These are phyloP conservation scores for Capronia coronata DNA, from an alignment of 2,329 filamentous ascomycete genomes.

Conservation along the genomic window DNA sequence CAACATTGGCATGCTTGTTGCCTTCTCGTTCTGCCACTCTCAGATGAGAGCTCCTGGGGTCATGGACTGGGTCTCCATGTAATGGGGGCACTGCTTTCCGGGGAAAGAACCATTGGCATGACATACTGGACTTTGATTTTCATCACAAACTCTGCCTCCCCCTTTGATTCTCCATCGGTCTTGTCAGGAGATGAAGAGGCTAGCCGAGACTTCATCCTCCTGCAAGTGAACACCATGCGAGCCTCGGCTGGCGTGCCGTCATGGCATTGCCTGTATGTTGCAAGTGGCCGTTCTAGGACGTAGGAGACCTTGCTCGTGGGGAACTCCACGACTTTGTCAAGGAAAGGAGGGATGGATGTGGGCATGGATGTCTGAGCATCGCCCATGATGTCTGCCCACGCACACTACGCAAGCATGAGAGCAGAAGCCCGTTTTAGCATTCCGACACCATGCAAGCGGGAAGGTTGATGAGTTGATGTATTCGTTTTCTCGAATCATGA, in stretches of 20 bases:
- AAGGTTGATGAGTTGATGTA: too few relatives aligned
- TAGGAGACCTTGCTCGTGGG: conserved; percentile 7
- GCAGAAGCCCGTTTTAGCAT: too few relatives aligned
- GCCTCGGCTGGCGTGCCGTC: conserved; percentile 24
- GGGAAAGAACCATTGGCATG: too few relatives aligned
- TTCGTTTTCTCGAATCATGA: too few relatives aligned
- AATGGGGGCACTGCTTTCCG: too few relatives aligned
- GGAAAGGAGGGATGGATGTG: conserved; percentile 12
- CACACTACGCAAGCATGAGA: too few relatives aligned
- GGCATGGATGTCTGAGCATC: neutral
- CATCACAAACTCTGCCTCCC: conserved; percentile 20
- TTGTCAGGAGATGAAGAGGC: neutral
- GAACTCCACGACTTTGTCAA: conserved; percentile 19
- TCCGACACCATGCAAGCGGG: too few relatives aligned
- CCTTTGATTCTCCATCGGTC: neutral
- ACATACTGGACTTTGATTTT: conserved; percentile 26
- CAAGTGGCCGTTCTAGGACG: conserved; percentile 20
- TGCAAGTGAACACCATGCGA: conserved; percentile 25
- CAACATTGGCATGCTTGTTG: too few relatives aligned
- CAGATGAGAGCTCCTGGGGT: too few relatives aligned
- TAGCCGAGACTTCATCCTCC: neutral
- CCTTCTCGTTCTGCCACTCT: too few relatives aligned
- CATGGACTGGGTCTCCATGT: too few relatives aligned
- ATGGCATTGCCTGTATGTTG: conserved; percentile 24
- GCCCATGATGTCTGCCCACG: neutral